A percentile compares a stretch with the other conserved stretches of the same genome.
phyloP scores from a whole-genome alignment of 257 asterid species.

The Penstemon newberryi region DNA sequence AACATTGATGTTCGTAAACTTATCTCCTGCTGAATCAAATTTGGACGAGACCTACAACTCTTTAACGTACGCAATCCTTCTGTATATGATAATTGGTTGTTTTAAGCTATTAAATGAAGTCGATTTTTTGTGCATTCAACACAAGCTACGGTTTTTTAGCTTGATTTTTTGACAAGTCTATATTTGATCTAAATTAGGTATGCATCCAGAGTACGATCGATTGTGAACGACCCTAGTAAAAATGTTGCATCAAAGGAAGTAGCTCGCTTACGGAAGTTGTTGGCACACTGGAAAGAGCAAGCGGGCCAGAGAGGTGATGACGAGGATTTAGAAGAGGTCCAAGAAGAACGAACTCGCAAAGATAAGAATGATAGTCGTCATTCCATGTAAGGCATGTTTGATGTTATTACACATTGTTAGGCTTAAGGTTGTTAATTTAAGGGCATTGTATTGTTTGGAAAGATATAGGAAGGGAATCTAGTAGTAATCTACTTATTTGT shows the following conservation, averaged over 20 bases:
- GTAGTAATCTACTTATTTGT: slow-evolving; percentile 26
- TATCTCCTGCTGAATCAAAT: slow-evolving; percentile 94
- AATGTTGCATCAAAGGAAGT: slow-evolving; percentile 90
- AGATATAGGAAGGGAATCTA: slow-evolving; percentile 18
- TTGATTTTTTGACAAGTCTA: neutral
- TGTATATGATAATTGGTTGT: neutral
- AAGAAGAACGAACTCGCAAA: slow-evolving; percentile 58
- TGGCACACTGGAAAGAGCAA: slow-evolving; percentile 87
- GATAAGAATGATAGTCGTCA: slow-evolving; percentile 67
- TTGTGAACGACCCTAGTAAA: slow-evolving; percentile 87
- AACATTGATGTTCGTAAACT: slow-evolving; percentile 90
- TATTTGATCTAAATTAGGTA: slow-evolving; percentile 44
- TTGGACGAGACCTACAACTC: slow-evolving; percentile 95
- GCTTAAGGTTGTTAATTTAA: slow-evolving; percentile 17
- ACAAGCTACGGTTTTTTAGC: neutral
- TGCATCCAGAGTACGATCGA: slow-evolving; percentile 92
- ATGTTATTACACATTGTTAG: neutral
- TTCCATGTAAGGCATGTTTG: slow-evolving; percentile 49
- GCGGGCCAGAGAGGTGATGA: slow-evolving; percentile 83
- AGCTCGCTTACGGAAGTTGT: slow-evolving; percentile 78
- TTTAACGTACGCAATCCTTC: slow-evolving; percentile 51
- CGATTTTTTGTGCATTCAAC: neutral
- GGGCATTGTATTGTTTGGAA: slow-evolving; percentile 6
- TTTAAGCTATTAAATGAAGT: neutral
- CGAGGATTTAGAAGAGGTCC: slow-evolving; percentile 85